Base-by-base conservation (phyloP, 2,329 filamentous ascomycete genomes). In the Fusarium sp. region DNA sequence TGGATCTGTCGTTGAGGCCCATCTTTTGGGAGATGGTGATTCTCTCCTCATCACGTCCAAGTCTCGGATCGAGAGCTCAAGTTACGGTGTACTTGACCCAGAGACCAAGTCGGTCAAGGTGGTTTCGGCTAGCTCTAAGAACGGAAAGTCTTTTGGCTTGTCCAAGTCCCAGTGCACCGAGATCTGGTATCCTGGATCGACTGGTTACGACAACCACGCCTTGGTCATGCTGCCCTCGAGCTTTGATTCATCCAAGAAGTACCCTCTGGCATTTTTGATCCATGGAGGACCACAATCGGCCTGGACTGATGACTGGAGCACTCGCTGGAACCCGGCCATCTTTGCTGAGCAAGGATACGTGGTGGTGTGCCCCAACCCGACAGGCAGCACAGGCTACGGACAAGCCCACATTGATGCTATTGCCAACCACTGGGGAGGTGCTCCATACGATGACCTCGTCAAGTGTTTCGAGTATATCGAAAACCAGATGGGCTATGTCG, bases 261-360 rank as follows among this genome's bases (percentile, higher is more conserved):
- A 96, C 78, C 95, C 95, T 0, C 86, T 97, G 6, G 90, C 93
- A 2, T 92, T 95, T 80, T 85, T 95, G 48, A 93, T 97, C 72
- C 95, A 97, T 79, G 95, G 95, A 64, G 95, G 95, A 0, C 94
- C 94, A 0, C 94, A 97, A 81, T 90, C 92, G 25, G 90, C 93
- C 0, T 96, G 93, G 92, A 85, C 82, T 35, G 92, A 97, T 78
- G 86, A 88, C 32, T 97, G 94, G 94, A 93, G 89, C 81, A 95
- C 92, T 3, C 88, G 95, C 20, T 97, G 95, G 95, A 97, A 97
- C 80, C 92, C 93, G 2, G 94, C 93, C 69, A 88, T 96, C 11
- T 97, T 95, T 80, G 94, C 95, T 5, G 94, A 97, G 81, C 94
- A 96, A 83, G 95, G 95, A 54, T 97, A 97, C 80, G 89, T 97